These are phyloP conservation scores for Colletotrichum cereale DNA, from an alignment of 2,329 filamentous ascomycete genomes.

Conservation along the genomic window DNA sequence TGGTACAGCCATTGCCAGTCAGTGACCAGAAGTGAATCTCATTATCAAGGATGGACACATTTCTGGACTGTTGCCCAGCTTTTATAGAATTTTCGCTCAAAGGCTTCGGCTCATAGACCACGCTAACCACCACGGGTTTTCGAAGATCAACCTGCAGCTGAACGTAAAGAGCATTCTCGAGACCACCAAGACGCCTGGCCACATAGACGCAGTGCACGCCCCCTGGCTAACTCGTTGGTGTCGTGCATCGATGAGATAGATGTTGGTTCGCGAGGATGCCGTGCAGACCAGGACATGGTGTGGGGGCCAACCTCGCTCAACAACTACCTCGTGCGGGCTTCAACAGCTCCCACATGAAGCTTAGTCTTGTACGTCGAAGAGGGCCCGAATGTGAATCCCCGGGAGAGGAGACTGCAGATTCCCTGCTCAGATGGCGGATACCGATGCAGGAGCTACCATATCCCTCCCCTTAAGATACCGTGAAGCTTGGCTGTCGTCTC, in stretches of 20 bases:
- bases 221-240: neutral
- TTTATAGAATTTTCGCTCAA: constrained; percentile 7
- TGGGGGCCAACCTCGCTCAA: constrained; percentile 6
- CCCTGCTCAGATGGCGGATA: neutral
- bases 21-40: neutral
- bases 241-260: neutral
- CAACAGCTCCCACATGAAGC: constrained; percentile 22
- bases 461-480: neutral
- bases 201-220: constrained; percentile 20
- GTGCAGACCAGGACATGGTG: neutral
- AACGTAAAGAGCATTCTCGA: neutral
- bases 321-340: constrained; percentile 1
- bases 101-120: neutral
- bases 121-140: neutral
- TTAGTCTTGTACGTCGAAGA: constrained; percentile 2
- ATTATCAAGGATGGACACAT: neutral
- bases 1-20: neutral
- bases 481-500: neutral
- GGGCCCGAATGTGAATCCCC: constrained; percentile 16
- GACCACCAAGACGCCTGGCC: neutral
- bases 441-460: constrained; percentile 6
- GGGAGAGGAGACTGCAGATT: constrained; percentile 3
- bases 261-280: neutral
- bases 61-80: neutral
- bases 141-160: constrained; percentile 10